Percentiles rank a stretch among this genome's conserved stretches.
phyloP scores from a whole-genome alignment of 257 asterid species.

The Solanum commersonii region DNA sequence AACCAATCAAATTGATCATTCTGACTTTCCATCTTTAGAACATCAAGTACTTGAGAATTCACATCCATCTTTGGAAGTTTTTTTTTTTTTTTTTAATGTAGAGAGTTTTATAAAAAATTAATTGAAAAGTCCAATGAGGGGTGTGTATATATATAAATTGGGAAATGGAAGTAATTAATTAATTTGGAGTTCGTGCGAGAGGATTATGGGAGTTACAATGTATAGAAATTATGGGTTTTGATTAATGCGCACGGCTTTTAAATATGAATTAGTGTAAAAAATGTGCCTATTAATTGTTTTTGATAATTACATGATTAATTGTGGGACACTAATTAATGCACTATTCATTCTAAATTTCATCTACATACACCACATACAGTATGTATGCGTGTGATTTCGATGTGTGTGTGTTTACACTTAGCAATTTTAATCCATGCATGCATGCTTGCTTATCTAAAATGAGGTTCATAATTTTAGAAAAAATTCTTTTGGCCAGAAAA shows the following conservation, averaged over 20 bases:
- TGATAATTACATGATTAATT: not conserved
- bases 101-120: not conserved
- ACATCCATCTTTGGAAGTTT: conserved; percentile 2
- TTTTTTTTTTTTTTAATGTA: not conserved
- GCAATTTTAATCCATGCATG: not conserved
- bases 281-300: not conserved
- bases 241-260: conserved; percentile 9
- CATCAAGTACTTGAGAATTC: conserved; percentile 12
- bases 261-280: conserved; percentile 13
- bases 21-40: conserved; percentile 14
- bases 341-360: not conserved
- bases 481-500: no score
- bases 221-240: conserved; percentile 29
- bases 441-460: not conserved
- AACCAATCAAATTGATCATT: conserved; percentile 17
- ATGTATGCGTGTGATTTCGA: not conserved
- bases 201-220: conserved; percentile 66
- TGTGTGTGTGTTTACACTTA: not conserved
- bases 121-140: not conserved
- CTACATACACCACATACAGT: not conserved
- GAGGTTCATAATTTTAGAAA: not conserved
- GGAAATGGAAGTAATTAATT: conserved; percentile 5
- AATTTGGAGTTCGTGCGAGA: conserved; percentile 45
- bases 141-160: conserved; percentile 5
- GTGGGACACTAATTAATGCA: not conserved